These are phyloP conservation scores for Gracilaria caudata DNA, from an alignment of 23 red algal species.

Conservation along the genomic window DNA sequence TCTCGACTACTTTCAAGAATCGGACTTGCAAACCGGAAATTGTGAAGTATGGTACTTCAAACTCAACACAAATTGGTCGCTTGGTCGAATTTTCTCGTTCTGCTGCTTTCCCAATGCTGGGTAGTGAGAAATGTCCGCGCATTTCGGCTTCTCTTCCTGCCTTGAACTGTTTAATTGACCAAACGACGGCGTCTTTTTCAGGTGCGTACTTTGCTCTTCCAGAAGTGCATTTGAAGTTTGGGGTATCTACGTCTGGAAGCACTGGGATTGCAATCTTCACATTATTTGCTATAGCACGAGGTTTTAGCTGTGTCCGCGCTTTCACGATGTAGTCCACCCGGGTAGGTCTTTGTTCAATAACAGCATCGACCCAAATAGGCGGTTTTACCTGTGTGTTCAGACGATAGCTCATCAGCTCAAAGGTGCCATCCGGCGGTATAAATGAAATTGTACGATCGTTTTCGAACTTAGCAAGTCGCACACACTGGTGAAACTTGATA, in stretches of 20 bases:
- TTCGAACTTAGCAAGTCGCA: conserved; percentile 91
- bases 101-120: conserved; percentile 71
- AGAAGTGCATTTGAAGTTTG: conserved; percentile 84
- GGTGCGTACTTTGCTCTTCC: conserved; percentile 95
- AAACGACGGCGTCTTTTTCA: conserved; percentile 87
- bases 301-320: conserved; percentile 87
- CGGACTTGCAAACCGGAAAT: conserved; percentile 94
- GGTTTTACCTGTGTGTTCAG: conserved; percentile 83
- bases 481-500: conserved; percentile 99
- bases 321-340: conserved; percentile 93
- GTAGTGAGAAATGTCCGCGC: conserved; percentile 88
- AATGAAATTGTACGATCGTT: conserved; percentile 95
- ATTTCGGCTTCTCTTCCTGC: conserved; percentile 81
- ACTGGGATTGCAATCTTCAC: conserved; percentile 92
- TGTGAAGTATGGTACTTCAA: conserved; percentile 99
- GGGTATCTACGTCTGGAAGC: conserved; percentile 87
- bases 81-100: conserved; percentile 75
- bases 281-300: conserved; percentile 83
- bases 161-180: conserved; percentile 94
- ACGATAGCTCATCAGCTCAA: conserved; percentile 99
- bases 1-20: conserved; percentile 93
- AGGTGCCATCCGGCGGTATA: conserved; percentile 96
- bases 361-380: conserved; percentile 93
- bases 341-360: conserved; percentile 83
- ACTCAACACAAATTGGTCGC: conserved; percentile 88